Base-by-base conservation (phyloP, 345 rosid species). In the Syzygium aqueum region DNA sequence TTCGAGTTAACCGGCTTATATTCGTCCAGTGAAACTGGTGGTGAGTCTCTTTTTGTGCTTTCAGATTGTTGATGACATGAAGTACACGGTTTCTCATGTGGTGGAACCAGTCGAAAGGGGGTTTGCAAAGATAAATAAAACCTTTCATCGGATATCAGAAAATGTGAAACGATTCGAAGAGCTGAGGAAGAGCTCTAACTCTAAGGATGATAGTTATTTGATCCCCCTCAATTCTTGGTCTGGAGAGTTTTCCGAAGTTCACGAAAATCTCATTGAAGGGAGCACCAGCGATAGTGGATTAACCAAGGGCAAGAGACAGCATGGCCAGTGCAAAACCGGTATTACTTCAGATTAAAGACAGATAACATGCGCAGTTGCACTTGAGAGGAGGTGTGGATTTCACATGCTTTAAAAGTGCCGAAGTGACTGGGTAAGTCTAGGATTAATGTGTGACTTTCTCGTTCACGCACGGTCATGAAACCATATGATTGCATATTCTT, bases 41-140 rank as follows among this genome's bases (percentile, higher is more conserved):
- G 22, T 8, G 57, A 54, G 30, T 37, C 22, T 52, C 86, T 84
- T 1, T 65, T n/a, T 85, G 37, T 63, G 57, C 57, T 87, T 84
- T 73, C 92, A 97, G 99, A 97, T 97, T 88, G 99, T 91, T 73
- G 99, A 96, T 88, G 99, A 97, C 93, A 96, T 97, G 99, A 97
- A 95, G 93, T 97, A 95, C 89, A 97, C 99, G 28, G 98, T 97
- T 12, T 97, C 99, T 2, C 99, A 97, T 30, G 98, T 97, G 84
- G 99, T 97, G 57, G 98, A 97, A 88, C 99, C 99, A 17, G 99
- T 96, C 14, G 99, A 97, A 89, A 95, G 98, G 90, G 99, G 99
- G 85, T 92, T 97, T 86, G 97, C 99, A 33, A 95, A 92, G 90
- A 94, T 97, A 84, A 97, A 97, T 84, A 93, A 90, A 92, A 96